Base-by-base conservation (phyloP, 495 filamentous ascomycete species). In the Talaromyces borbonicus region DNA sequence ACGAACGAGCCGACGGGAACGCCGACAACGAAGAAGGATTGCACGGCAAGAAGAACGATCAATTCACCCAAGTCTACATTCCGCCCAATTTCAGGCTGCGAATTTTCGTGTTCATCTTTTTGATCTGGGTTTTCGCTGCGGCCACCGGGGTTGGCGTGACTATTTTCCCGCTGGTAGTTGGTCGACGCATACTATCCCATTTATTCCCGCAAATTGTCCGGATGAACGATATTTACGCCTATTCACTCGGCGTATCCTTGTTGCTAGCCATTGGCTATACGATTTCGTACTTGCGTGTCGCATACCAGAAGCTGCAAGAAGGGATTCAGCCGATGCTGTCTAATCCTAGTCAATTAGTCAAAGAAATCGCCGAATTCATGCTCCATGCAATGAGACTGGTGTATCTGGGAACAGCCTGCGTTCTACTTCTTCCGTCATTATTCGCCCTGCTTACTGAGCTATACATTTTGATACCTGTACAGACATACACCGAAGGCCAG, bases 151-250 rank as follows among this genome's bases (percentile, higher is more conserved):
- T 95, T 52, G 77, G 81, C 54, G 75, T 85, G 49, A 96, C 93
- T 12, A 79, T 97, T 58, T 75, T 97, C 46, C 93, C 92, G 2
- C 71, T 99, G 8, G 65, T 92, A 8, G 77, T 95, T 57, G 92
- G 92, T 12, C 83, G 92, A 12, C 69, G 65, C 45, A 69, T 96
- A 43, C 82, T 95, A 56, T 72, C 78, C 20, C 60, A 68, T 6
- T 66, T 84, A 14, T 76, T 92, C 37, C 83, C 85, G 12, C 57
- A 65, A 14, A 69, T 81, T 33, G 70, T 83, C 29, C 77, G 80
- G 15, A 80, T 87, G 57, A 97, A 96, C 60, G 92, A 99, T 59
- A 82, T 99, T 27, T 97, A 99, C 59, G 90, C 93, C 8, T 94
- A 95, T 61, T 92, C 86, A 38, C 78, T 87, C 29, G 92, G 92